These are phyloP conservation scores for Diplodia seriata DNA, from an alignment of 2,329 filamentous ascomycete species.

Conservation along the genomic window DNA sequence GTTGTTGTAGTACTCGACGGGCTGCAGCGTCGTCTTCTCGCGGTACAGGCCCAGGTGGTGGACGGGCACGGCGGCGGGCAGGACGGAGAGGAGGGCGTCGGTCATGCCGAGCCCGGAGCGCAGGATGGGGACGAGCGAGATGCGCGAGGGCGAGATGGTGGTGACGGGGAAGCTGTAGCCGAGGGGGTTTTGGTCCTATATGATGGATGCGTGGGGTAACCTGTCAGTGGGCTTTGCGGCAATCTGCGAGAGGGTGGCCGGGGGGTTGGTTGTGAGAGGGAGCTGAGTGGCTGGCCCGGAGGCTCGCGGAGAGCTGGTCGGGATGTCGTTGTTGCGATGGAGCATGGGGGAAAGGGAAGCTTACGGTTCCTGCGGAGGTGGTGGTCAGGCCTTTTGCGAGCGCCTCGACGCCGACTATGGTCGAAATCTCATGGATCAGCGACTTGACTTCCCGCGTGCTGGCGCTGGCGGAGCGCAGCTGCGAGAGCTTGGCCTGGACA, in stretches of 20 bases:
- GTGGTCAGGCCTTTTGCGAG: constrained; percentile 68
- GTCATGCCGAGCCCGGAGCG: constrained; percentile 91
- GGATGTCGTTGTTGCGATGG: neutral
- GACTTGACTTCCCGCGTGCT: constrained; percentile 77
- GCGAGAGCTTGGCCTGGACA: constrained; percentile 84
- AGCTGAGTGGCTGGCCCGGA: neutral
- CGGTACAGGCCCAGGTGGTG: constrained; percentile 96
- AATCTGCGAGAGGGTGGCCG: neutral
- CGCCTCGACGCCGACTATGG: constrained; percentile 84
- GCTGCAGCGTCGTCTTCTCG: constrained; percentile 83
- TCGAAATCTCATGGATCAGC: constrained; percentile 83
- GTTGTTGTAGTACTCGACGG: constrained; percentile 98
- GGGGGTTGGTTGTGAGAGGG: constrained; percentile 7
- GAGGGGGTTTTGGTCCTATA: constrained; percentile 78
- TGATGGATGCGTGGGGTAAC: neutral
- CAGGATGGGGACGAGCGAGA: constrained; percentile 91
- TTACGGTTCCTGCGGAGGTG: constrained; percentile 68
- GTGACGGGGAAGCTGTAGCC: constrained; percentile 76
- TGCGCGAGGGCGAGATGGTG: constrained; percentile 66
- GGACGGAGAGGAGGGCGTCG: constrained; percentile 81
- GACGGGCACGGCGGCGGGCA: constrained; percentile 79
- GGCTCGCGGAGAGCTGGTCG: neutral
- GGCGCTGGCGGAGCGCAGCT: constrained; percentile 77
- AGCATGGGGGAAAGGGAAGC: constrained; percentile 37
- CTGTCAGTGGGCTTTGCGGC: neutral